A percentile compares a stretch with the other conserved stretches of the same genome.
phyloP scores from a whole-genome alignment of 2,329 filamentous ascomycete genomes.

The Magnaporthiopsis rhizophila region DNA sequence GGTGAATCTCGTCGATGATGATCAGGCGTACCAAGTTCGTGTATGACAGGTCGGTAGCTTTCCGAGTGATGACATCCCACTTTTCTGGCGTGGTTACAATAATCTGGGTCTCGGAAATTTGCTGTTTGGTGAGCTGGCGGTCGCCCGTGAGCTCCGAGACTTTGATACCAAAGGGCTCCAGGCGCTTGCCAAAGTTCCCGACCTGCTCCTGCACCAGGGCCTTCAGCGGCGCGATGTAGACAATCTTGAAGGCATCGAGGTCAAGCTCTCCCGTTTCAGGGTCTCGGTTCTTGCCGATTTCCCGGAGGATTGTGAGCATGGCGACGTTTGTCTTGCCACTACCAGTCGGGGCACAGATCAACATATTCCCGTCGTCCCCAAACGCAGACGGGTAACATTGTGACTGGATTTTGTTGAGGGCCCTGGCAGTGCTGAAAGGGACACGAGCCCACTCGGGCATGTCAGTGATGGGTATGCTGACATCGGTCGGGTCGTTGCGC shows the following conservation, averaged over 20 bases:
- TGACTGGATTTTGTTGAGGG: constrained; percentile 92
- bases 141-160: constrained; percentile 97
- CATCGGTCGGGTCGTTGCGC: constrained; percentile 70
- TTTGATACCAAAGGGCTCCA: constrained; percentile 83
- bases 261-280: constrained; percentile 87
- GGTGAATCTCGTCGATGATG: constrained; percentile 96
- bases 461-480: constrained; percentile 74
- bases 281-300: constrained; percentile 92
- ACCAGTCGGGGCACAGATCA: constrained; percentile 93
- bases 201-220: constrained; percentile 96
- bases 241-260: constrained; percentile 94
- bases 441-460: constrained; percentile 86
- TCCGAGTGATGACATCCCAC: constrained; percentile 98
- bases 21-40: constrained; percentile 94
- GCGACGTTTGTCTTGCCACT: constrained; percentile 98
- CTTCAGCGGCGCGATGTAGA: constrained; percentile 94
- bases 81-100: constrained; percentile 99
- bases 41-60: constrained; percentile 93
- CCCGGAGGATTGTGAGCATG: constrained; percentile 91
- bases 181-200: constrained; percentile 87
- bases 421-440: constrained; percentile 79
- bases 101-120: constrained; percentile 95
- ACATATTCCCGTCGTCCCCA: constrained; percentile 90
- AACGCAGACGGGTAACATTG: constrained; percentile 90
- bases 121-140: constrained; percentile 94